Base-by-base conservation (phyloP, 371 early-diverging fungal species). In the Coemansia sp. region DNA sequence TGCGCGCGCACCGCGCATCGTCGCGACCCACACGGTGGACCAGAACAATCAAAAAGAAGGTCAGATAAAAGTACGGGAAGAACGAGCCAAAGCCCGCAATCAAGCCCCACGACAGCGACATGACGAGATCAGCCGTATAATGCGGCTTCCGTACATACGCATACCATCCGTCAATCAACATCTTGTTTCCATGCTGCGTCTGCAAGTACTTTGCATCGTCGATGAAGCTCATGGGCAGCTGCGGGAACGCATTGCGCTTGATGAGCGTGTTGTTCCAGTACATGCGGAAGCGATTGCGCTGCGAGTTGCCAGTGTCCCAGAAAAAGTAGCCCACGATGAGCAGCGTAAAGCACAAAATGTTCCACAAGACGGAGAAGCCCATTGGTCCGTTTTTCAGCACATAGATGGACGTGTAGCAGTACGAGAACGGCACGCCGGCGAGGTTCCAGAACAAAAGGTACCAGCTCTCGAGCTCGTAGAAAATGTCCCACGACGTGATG, bases 101-200 rank as follows among this genome's bases (percentile, higher is more conserved):
- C 24, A 94, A 80, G 64, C 90, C 91, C 92, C 92, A 93, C 4
- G 94, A 81, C 48, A 92, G 72, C 6, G 90, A 86, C 92, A 95
- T 91, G 24, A 92, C 72, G 90, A 91, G 91, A 77, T 95, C 94
- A 24, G 90, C 94, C 52, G 91, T 79, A 82, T 97, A 97, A 79
- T 97, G 95, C 70, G 95, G 91, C 72, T 97, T 93, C 47, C 95
- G 82, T 8, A 95, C 89, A 26, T 83, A 82, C 5, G 95, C 95
- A 92, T 95, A 97, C 95, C 96, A 97, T 11, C 98, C 95, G 45
- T 84, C 84, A 34, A 87, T 86, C 37, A 97, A 79, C 62, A 97
- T 82, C 63, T 86, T 87, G 52, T 87, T 85, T 18, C 96, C 96
- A 29, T 88, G 69, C 53, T 83, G 80, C 0, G 95, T 94, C 72